Base-by-base conservation (phyloP, 2,329 filamentous ascomycete species). In the Pseudogymnoascus sp. region DNA sequence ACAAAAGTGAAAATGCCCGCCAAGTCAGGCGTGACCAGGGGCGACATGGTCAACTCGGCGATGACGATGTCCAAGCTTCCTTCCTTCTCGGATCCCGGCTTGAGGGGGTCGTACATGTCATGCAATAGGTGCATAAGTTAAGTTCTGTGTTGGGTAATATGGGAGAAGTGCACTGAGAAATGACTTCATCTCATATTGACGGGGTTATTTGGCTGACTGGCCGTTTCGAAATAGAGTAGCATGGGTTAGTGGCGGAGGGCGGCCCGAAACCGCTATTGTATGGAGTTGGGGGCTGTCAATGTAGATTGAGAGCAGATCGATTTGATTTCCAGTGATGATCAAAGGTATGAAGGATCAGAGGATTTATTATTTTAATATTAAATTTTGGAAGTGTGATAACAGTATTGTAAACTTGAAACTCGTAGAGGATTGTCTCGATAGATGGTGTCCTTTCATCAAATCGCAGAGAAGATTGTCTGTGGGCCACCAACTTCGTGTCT, bases 141-240 rank as follows among this genome's bases (percentile, higher is more conserved):
- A 34, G 51, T 57, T 57, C 28, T 34, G 16, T 19, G 28, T 7
- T 34, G 51, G 48, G n/a, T 57, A 57, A 57, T 57, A 34, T 34
- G 51, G 51, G 11, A 57, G 51, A 57, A 57, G 13, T 1, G n/a
- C 25, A 13, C 28, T 19, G 28, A 19, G 51, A 57, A 34, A 57
- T 57, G 51, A 57, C 51, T 57, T 57, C 51, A 57, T 57, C 28
- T 57, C 51, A 34, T 57, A 13, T 57, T 57, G 51, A 57, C 51
- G 34, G 51, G 51, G 51, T 28, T 57, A 51, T 10, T 19, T 11
- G 8, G 51, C 25, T 19, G 25, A 57, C 51, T 57, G 51, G 51
- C 10, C 4, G 51, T 57, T 57, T 57, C 51, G 51, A 57, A 57
- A 57, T 57, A 57, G 51, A 57, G 51, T 57, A 11, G 23, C 28